phyloP scores from a whole-genome alignment of 2,329 filamentous ascomycete genomes.

The Nothomitra cinnamomea region DNA sequence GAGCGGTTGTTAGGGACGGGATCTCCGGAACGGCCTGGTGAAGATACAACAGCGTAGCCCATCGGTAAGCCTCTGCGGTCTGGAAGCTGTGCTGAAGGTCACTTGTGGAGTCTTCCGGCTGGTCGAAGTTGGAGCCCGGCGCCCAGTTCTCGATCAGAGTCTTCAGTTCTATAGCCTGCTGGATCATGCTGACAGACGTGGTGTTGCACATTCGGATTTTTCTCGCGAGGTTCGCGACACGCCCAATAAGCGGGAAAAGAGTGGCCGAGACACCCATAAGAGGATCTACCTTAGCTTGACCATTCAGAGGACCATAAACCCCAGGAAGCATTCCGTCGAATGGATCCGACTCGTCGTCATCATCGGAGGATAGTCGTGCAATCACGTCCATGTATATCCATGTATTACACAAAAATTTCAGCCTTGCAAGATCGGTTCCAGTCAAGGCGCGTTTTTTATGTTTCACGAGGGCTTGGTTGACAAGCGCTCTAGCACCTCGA shows the following conservation, averaged over 20 bases:
- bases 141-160: conserved; percentile 42
- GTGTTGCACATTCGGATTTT: conserved; percentile 35
- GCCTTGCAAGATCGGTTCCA: conserved; percentile 33
- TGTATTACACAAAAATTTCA: conserved; percentile 52
- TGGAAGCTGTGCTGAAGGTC: conserved; percentile 47
- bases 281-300: conserved; percentile 44
- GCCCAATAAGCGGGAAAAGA: conserved; percentile 50
- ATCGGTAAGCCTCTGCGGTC: conserved; percentile 50
- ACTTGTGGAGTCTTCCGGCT: conserved; percentile 45
- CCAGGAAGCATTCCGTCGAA: conserved; percentile 30
- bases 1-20: conserved; percentile 37
- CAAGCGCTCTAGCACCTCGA: conserved; percentile 46
- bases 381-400: conserved; percentile 64
- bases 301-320: conserved; percentile 25
- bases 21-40: conserved; percentile 54
- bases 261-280: conserved; percentile 52
- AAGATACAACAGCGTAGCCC: conserved; percentile 47
- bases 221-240: conserved; percentile 47
- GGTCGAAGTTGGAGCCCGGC: conserved; percentile 38
- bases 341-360: conserved; percentile 37
- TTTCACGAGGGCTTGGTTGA: conserved; percentile 36
- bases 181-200: conserved; percentile 45
- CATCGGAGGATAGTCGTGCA: conserved; percentile 45
- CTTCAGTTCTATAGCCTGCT: conserved; percentile 44
- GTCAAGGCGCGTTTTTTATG: conserved; percentile 23